Evolutionary conservation across 495 filamentous ascomycete genomes (phyloP).

Genomic region (Platismatia glauca): DNA sequence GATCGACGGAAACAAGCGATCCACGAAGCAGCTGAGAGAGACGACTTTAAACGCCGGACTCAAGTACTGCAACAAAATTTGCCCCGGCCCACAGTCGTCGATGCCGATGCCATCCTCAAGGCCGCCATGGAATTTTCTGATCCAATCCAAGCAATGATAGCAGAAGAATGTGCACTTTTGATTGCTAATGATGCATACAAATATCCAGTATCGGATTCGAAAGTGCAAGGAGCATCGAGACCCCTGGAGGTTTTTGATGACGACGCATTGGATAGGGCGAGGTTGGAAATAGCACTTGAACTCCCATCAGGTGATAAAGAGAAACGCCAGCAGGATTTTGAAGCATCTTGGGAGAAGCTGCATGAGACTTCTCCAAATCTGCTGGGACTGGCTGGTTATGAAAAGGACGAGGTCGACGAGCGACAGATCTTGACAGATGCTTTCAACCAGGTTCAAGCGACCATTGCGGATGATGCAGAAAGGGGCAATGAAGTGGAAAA

Average conservation of each 20-base stretch:
- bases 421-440: constrained; percentile 50
- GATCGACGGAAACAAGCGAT: constrained; percentile 63
- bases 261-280: constrained; percentile 59
- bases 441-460: constrained; percentile 62
- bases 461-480: constrained; percentile 62
- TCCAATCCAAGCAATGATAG: constrained; percentile 53
- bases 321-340: constrained; percentile 51
- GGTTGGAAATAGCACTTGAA: constrained; percentile 67
- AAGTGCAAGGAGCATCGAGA: constrained; percentile 50
- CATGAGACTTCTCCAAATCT: constrained; percentile 47
- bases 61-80: constrained; percentile 81
- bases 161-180: constrained; percentile 65
- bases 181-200: constrained; percentile 73
- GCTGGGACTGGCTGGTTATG: constrained; percentile 70
- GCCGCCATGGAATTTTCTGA: constrained; percentile 45
- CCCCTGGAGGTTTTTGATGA: constrained; percentile 64
- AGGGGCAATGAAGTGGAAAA: constrained; percentile 82
- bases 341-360: constrained; percentile 56
- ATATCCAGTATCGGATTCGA: constrained; percentile 58
- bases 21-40: constrained; percentile 58
- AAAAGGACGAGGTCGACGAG: constrained; percentile 59
- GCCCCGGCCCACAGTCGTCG: constrained; percentile 66
- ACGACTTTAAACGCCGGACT: constrained; percentile 74
- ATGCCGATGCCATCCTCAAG: constrained; percentile 59
- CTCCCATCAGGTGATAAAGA: constrained; percentile 38